phyloP scores from a whole-genome alignment of 805 yeast species.

The Sugiyamaella lignohabitans region DNA sequence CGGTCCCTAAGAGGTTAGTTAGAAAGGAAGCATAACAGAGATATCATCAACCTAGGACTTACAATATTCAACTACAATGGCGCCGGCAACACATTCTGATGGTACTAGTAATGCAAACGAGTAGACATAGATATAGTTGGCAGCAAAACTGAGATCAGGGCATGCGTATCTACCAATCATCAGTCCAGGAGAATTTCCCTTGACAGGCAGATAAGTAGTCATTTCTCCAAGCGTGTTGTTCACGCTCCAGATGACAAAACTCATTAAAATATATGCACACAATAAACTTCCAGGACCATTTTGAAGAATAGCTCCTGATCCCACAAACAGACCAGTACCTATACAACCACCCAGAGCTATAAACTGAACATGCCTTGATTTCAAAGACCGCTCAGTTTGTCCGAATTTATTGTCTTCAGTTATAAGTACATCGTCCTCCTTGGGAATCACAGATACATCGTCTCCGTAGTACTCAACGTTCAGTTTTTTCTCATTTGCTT shows the following conservation, averaged over 20 bases:
- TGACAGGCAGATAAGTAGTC: constrained; percentile 48
- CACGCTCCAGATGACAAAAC: constrained; percentile 57
- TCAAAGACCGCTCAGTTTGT: constrained; percentile 32
- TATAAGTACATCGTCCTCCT: not conserved
- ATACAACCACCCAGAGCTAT: constrained; percentile 73
- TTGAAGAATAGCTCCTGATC: constrained; percentile 56
- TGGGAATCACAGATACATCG: constrained; percentile 1
- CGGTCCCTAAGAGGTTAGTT: too few species aligned
- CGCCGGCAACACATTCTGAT: constrained; percentile 39
- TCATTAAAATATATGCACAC: constrained; percentile 55
- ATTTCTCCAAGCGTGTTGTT: constrained; percentile 57
- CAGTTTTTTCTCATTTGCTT: too few species aligned
- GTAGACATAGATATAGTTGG: constrained; percentile 47
- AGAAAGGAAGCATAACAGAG: too few species aligned
- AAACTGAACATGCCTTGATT: constrained; percentile 61
- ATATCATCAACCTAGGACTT: too few species aligned
- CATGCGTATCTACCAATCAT: constrained; percentile 55
- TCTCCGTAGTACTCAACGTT: not conserved
- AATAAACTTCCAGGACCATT: constrained; percentile 73
- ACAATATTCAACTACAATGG: constrained; percentile 41
- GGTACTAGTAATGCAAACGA: constrained; percentile 44
- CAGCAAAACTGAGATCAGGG: constrained; percentile 51
- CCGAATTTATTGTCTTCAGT: constrained; percentile 9
- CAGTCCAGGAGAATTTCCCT: constrained; percentile 59
- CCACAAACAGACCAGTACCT: constrained; percentile 74